Percentiles rank a stretch among this genome's conserved stretches.
These are phyloP conservation scores for Phanerodontia chrysosporium DNA, from an alignment of 768 basidiomycete species.

Conservation along the genomic window DNA sequence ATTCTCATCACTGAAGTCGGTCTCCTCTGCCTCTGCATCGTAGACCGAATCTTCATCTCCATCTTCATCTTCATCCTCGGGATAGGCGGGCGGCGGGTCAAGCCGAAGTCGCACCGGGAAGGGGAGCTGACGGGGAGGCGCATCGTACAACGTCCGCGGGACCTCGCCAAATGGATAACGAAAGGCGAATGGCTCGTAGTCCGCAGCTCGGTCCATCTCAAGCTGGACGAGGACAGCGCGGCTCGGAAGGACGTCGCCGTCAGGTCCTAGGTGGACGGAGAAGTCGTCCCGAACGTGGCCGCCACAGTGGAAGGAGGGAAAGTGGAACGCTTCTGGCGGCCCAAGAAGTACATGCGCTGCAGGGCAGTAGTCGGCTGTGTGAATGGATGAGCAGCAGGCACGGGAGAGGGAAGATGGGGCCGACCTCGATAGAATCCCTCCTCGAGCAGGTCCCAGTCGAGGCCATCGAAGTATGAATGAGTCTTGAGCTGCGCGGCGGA, in stretches of 20 bases:
- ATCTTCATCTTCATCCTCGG: not conserved
- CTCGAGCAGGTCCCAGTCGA: conserved; percentile 10
- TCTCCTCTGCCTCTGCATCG: too few relatives aligned
- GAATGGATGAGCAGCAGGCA: not conserved
- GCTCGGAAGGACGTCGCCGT: not conserved
- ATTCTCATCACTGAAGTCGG: too few relatives aligned
- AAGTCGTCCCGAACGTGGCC: not conserved
- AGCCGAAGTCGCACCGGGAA: not conserved
- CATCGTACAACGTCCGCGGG: not conserved
- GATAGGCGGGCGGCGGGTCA: not conserved
- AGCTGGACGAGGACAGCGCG: not conserved
- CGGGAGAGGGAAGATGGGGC: too few relatives aligned
- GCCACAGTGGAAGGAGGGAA: not conserved
- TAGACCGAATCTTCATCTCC: too few relatives aligned
- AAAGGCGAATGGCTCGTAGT: not conserved
- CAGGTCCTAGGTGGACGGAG: not conserved
- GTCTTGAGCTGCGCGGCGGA: conserved; percentile 3
- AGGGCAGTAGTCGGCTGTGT: not conserved
- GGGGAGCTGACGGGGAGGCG: not conserved
- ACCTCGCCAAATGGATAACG: not conserved
- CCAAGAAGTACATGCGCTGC: not conserved
- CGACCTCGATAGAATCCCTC: not conserved
- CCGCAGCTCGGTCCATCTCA: not conserved
- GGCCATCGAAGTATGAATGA: conserved; percentile 1
- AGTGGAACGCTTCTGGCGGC: not conserved